These are phyloP conservation scores for Rhynchospora tenuis DNA, from an alignment of 176 grass and related monocot species.

Conservation along the genomic window DNA sequence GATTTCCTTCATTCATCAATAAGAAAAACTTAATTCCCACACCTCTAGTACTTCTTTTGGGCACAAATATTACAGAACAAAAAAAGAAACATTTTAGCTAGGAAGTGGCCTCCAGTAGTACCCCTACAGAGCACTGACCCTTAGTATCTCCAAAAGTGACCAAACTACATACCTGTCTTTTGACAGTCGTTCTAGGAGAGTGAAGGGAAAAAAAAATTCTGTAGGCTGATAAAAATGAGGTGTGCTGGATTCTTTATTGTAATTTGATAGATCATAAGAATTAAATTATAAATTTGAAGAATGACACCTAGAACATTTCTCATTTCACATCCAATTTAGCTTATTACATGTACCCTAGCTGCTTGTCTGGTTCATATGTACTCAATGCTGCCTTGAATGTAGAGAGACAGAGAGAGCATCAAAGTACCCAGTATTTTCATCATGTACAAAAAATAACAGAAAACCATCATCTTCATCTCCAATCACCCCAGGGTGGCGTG, in stretches of 20 bases:
- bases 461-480: slow-evolving; percentile 86
- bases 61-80: no score
- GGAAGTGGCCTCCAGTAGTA: not conserved
- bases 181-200: not conserved
- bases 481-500: slow-evolving; percentile 43
- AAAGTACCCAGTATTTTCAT: slow-evolving; percentile 81
- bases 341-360: not conserved
- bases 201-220: not conserved
- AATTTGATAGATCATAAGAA: not conserved
- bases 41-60: not conserved
- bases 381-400: no score
- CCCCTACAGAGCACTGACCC: not conserved
- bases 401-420: not conserved
- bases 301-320: not conserved
- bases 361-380: not conserved
- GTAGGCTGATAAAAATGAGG: not conserved
- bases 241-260: not conserved
- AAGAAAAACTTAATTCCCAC: not conserved
- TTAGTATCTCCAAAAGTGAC: not conserved
- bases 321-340: not conserved
- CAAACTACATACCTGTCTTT: no score
- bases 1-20: slow-evolving; percentile 53
- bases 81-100: not conserved
- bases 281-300: not conserved
- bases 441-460: slow-evolving; percentile 80